Evolutionary conservation across 1,139 yeast genomes (phyloP), one percentile per base, ranked within the genome.

Genomic region (Kodamaea ohmeri): DNA sequence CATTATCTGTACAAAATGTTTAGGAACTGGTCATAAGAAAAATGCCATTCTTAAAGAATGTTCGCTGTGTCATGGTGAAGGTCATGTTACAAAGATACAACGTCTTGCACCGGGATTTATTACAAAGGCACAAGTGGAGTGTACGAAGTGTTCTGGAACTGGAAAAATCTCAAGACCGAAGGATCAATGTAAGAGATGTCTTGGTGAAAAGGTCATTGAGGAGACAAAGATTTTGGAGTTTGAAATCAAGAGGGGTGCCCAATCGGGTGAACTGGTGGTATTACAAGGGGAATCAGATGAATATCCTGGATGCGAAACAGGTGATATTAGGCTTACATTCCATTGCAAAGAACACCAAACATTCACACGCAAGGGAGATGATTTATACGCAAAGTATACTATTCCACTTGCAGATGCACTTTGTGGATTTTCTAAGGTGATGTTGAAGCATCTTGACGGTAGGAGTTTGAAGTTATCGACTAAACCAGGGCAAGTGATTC

Each of bases 391-490:
- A 6, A 66, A 72, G 20, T 63, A 80, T 38, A 69, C 65, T 13
- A 74, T 92, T 25, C 73, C 95, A 2, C 66, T 92, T 37, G 79
- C 80, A 5, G 97, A 92, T 49, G 81, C 97, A 0, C 67, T 92
- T 26, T 77, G 89, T 47, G 97, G 97, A 3, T 84, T 89, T 52
- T 71, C 84, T 11, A 70, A 78, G 42, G 71, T 76, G 8, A 67
- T 89, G 6, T 64, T 84, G n/a, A 76, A 76, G 46, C 95, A 88
- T 50, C 70, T 90, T 41, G 97, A 92, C 58, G 92, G 86, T 8
- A 76, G 97, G 44, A 78, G 82, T 18, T 61, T 90, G 18, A 71
- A 72, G 38, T 61, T 86, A 24, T 63, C 78, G 3, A 76, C 86
- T 0, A 86, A 88, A 4, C 71, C 73, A 9, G 94, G 92, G 0